Conservation (phyloP, 208 protist genomes). For the Phytomonas francai region DNA sequence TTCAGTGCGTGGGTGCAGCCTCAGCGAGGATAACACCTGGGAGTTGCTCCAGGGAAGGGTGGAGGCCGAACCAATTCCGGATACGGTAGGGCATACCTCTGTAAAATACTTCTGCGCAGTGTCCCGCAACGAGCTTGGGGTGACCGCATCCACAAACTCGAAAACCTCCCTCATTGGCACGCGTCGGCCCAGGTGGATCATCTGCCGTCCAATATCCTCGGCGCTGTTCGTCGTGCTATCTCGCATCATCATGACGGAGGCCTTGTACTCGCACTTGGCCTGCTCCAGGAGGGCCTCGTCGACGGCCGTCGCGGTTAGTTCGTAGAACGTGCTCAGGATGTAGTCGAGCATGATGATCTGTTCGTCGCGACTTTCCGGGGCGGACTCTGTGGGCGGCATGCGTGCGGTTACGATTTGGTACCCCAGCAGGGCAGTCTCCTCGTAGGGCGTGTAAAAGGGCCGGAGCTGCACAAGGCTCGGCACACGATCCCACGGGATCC, state of each 20-base stretch:
- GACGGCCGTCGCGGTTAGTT: constrained; percentile 45
- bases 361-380: constrained; percentile 35
- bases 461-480: constrained; percentile 68
- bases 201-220: constrained; percentile 96
- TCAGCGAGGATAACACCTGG: constrained; percentile 21
- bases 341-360: constrained; percentile 69
- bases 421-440: constrained; percentile 85
- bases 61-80: constrained; percentile 65
- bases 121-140: constrained; percentile 66
- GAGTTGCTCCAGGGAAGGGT: constrained; percentile 53
- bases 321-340: constrained; percentile 55
- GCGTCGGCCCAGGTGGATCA: constrained; percentile 88
- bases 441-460: constrained; percentile 89
- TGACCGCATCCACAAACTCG: constrained; percentile 89
- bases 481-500: constrained; percentile 52
- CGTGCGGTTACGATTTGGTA: constrained; percentile 76
- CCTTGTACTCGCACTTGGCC: constrained; percentile 93
- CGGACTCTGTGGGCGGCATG: not conserved
- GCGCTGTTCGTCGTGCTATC: constrained; percentile 92
- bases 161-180: constrained; percentile 90
- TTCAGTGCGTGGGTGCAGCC: constrained; percentile 36
- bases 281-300: constrained; percentile 81
- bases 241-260: constrained; percentile 87
- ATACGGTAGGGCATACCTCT: constrained; percentile 47
- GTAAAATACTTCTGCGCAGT: constrained; percentile 64